Percentiles rank a stretch among this genome's conserved stretches.
These are phyloP conservation scores for Crithidia brevicula DNA, from an alignment of 208 protist species.

Conservation along the genomic window DNA sequence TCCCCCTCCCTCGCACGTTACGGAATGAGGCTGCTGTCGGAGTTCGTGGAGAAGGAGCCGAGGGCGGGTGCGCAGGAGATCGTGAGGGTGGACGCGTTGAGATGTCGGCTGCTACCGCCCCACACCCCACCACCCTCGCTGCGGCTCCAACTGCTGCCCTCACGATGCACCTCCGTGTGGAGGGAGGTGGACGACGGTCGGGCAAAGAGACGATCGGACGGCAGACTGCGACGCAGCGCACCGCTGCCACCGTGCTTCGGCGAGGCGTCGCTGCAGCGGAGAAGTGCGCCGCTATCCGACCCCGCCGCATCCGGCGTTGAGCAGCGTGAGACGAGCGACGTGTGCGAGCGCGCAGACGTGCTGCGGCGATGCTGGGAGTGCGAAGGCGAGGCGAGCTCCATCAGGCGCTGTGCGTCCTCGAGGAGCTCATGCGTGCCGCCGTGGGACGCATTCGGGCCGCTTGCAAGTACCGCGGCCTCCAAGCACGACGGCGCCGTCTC, in stretches of 20 bases:
- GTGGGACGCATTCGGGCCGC: too few relatives aligned
- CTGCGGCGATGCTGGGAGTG: neutral
- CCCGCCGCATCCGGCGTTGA: neutral
- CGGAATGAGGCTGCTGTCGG: conserved; percentile 17
- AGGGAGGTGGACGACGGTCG: conserved; percentile 11
- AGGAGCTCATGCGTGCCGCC: neutral
- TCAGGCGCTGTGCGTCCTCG: neutral
- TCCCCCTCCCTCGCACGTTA: too few relatives aligned
- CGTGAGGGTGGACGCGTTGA: conserved; percentile 22
- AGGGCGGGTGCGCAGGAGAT: conserved; percentile 18
- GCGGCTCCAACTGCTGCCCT: conserved; percentile 21
- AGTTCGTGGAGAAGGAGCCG: conserved; percentile 21
- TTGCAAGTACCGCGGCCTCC: too few relatives aligned
- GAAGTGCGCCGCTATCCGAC: neutral
- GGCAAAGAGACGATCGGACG: conserved; percentile 15
- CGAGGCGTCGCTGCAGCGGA: neutral
- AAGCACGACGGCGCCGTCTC: too few relatives aligned
- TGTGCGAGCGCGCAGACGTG: neutral
- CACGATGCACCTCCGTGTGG: neutral
- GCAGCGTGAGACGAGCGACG: conserved; percentile 6
- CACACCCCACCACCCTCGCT: conserved; percentile 1
- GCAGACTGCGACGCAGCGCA: conserved; percentile 1
- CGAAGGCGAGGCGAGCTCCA: neutral
- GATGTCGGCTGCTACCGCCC: conserved; percentile 10
- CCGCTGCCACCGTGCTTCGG: conserved; percentile 1